Evolutionary conservation across 805 yeast genomes (phyloP).

Genomic region (Pichia rugopelliculosa): DNA sequence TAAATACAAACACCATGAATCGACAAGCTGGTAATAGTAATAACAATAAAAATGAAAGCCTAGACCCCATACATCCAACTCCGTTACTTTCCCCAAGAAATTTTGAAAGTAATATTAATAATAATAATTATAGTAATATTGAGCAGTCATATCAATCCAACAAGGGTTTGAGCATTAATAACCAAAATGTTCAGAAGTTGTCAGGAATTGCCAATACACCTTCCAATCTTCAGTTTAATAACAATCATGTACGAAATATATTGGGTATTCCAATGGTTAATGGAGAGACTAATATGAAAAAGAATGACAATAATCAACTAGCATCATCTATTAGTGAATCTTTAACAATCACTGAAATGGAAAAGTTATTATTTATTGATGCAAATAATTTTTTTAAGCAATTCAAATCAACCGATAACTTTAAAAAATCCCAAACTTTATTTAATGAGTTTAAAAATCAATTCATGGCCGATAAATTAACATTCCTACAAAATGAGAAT

Average conservation of each 20-base stretch:
- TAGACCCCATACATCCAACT: no score
- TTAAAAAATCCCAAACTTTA: conserved; percentile 22
- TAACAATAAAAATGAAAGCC: not conserved
- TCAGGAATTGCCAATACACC: not conserved
- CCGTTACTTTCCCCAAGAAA: not conserved
- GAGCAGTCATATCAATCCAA: not conserved
- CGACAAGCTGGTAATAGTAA: not conserved
- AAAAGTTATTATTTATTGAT: conserved; percentile 27
- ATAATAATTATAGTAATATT: not conserved
- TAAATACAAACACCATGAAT: not conserved
- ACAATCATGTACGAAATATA: not conserved
- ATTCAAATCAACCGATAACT: conserved; percentile 14
- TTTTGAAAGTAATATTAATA: not conserved
- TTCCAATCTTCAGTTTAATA: not conserved
- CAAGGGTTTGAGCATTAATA: not conserved
- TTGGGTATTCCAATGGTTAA: not conserved
- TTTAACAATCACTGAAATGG: conserved; percentile 22
- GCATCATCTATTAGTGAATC: not conserved
- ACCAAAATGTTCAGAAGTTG: not conserved
- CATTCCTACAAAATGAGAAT: not conserved
- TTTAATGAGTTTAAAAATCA: conserved; percentile 26
- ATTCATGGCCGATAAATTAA: conserved; percentile 28
- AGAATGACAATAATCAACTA: not conserved
- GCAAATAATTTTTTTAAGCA: conserved; percentile 27
- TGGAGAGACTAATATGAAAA: not conserved